phyloP scores from a whole-genome alignment of 2,329 filamentous ascomycete genomes.

The Fusarium sp. region DNA sequence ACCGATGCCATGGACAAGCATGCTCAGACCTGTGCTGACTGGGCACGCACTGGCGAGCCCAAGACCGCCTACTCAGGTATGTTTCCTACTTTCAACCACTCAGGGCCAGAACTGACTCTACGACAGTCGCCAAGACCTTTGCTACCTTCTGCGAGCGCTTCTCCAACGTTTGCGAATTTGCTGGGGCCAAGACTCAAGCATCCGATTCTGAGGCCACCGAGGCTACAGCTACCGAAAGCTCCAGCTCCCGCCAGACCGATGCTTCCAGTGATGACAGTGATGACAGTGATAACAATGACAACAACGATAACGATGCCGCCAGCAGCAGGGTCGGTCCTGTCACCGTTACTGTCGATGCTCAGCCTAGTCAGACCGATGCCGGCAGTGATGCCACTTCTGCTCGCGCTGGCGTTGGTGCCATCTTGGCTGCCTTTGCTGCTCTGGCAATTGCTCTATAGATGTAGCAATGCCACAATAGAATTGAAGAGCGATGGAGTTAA shows the following conservation, averaged over 20 bases:
- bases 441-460: constrained; percentile 43
- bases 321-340: constrained; percentile 20
- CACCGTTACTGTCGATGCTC: constrained; percentile 38
- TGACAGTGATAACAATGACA: neutral
- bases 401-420: constrained; percentile 37
- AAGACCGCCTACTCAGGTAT: constrained; percentile 44
- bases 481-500: constrained; percentile 1
- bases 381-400: constrained; percentile 35
- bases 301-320: constrained; percentile 12
- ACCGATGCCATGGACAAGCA: constrained; percentile 48
- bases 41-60: constrained; percentile 46
- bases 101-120: constrained; percentile 21
- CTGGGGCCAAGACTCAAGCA: constrained; percentile 15
- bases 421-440: constrained; percentile 37
- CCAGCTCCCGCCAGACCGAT: constrained; percentile 8
- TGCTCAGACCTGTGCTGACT: constrained; percentile 47
- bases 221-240: constrained; percentile 19
- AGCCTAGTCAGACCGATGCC: constrained; percentile 19
- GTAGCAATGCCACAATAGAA: neutral
- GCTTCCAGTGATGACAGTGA: neutral
- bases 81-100: constrained; percentile 1
- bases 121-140: constrained; percentile 46
- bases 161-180: constrained; percentile 43
- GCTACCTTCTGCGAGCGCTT: constrained; percentile 48
- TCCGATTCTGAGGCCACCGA: constrained; percentile 6